Evolutionary conservation across 2,329 filamentous ascomycete species (phyloP), one percentile per base, ranked within the genome.

Genomic region (Claviceps purpurea): DNA sequence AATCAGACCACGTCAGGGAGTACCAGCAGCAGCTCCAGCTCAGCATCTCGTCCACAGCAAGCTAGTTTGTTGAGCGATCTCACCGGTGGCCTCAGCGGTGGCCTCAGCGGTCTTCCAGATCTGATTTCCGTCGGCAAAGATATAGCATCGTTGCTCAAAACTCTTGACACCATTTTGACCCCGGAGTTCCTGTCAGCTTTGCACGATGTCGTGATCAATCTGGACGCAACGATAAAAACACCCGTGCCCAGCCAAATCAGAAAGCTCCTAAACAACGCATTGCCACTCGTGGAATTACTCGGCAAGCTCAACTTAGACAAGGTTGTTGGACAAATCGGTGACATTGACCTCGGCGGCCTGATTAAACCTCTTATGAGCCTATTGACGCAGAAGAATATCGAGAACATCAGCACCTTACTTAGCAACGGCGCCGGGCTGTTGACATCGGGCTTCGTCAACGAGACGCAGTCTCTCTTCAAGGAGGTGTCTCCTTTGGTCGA

Each of bases 171-270:
- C 4, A 58, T 73, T 0, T 55, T 71, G 2, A 69, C 58, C 16
- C 56, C 63, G 1, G 65, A 73, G 46, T 73, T 73, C 51, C 56
- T 73, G 16, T 54, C 70, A 11, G 67, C 63, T 1, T 50, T 72
- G 3, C 68, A 70, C 49, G 69, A 72, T 61, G 65, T 67, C 22
- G 66, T 73, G 57, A 57, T 70, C 30, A 68, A 70, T 54, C 65
- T 73, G 7, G 63, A 64, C 7, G 57, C 59, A 6, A 68, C 68
- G 0, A 58, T 73, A n/a, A 55, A 60, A 41, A 68, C 69, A 1
- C 70, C 70, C 2, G 64, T 62, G 4, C 64, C 68, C 14, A 56
- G 57, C 37, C 53, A 67, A 55, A 58, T 62, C 57, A 50, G 62
- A 53, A 51, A 46, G 53, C 54, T 64, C 6, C 50, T 69, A 47